Evolutionary conservation across 495 filamentous ascomycete genomes (phyloP), one percentile per base, ranked within the genome.

Genomic region (Annulohypoxylon moriforme): DNA sequence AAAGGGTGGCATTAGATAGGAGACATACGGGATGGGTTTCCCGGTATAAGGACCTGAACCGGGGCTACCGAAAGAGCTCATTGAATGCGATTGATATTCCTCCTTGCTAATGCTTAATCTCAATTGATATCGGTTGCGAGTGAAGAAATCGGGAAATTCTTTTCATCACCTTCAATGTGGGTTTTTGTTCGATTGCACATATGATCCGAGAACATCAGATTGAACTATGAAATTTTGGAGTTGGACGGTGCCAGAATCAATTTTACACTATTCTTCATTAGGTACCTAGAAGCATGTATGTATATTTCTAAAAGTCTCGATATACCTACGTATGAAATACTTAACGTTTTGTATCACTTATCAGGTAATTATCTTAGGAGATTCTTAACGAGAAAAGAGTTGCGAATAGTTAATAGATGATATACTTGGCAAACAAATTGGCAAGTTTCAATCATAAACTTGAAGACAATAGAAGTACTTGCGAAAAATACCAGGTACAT

Each of bases 21-120:
- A 58, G 38, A 87, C 92, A 83, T 83, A 95, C 89, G 94, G 94
- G 14, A 84, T 85, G 36, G 94, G 94, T 76, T 94, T 96, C 56
- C 80, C 79, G 67, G 89, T 86, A 22, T 87, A 85, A 47, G 90
- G 86, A 36, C 89, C 85, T 67, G 90, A 87, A 64, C 94, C 94
- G 5, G 94, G 94, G 58, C 87, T 86, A 73, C 94, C 94, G 79
- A 96, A 96, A 74, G 84, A 81, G 77, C 86, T 88, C 86, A 88
- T 86, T 8, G 25, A 18, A 49, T 33, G 5, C 64, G 38, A 20
- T 49, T 55, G 3, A 22, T 10, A 7, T 57, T 16, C 3, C 9
- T 20, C 16, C 40, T 29, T 5, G 25, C 22, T 29, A 40, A 10
- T 8, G 20, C 22, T 33, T 62, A 16, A 60, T 42, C 20, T 1